Evolutionary conservation across 1,284 basidiomycete genomes (phyloP).

Genomic region (Boletus semigastroideus): DNA sequence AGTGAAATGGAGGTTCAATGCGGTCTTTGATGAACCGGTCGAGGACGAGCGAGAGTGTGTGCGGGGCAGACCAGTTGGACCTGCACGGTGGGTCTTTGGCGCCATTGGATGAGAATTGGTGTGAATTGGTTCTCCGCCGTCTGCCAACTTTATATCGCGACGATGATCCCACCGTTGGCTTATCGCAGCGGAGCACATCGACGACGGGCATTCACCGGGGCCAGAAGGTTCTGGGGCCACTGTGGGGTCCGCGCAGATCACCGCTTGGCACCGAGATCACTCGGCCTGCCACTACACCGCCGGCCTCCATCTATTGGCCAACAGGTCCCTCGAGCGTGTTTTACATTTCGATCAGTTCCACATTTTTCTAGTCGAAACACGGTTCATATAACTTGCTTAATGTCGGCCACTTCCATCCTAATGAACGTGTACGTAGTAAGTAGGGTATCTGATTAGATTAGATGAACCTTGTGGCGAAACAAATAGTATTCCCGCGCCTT

Average conservation of each 20-base stretch:
- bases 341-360: no score
- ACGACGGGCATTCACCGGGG: not conserved
- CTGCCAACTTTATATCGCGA: constrained; percentile 22
- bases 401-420: no score
- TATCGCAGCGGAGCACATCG: constrained; percentile 10
- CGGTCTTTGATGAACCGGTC: constrained; percentile 50
- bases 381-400: no score
- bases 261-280: not conserved
- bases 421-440: no score
- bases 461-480: no score
- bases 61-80: constrained; percentile 44
- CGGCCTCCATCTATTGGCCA: no score
- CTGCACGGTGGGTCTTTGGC: constrained; percentile 45
- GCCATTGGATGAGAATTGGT: constrained; percentile 38
- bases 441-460: no score
- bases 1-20: constrained; percentile 62
- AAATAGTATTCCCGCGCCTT: not conserved
- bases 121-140: constrained; percentile 35
- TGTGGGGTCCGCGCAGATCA: constrained; percentile 11
- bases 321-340: no score
- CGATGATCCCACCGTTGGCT: constrained; percentile 1
- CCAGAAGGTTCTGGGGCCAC: not conserved
- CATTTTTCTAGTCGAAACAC: no score
- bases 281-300: no score
- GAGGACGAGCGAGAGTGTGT: constrained; percentile 65